Conservation (phyloP, 768 basidiomycete genomes). For the Strobilomyces confusus region DNA sequence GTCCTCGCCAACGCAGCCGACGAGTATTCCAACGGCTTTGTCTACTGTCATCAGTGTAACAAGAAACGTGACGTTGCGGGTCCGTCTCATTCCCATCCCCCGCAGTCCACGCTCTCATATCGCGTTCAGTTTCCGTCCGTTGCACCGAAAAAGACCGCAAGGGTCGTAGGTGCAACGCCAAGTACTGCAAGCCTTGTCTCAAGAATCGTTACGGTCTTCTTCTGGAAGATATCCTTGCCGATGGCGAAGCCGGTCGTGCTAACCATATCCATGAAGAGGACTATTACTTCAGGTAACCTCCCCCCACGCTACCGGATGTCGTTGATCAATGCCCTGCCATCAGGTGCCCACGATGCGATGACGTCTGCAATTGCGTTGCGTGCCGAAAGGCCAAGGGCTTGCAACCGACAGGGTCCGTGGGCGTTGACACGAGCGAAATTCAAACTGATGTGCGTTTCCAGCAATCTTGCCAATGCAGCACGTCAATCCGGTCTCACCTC, state of each 20-base stretch:
- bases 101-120: slow-evolving; percentile 7
- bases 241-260: slow-evolving; percentile 27
- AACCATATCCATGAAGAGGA: slow-evolving; percentile 29
- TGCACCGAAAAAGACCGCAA: slow-evolving; percentile 35
- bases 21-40: slow-evolving; percentile 36
- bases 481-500: slow-evolving; percentile 37
- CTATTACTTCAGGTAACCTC: slow-evolving; percentile 52
- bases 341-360: slow-evolving; percentile 69
- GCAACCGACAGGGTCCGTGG: slow-evolving; percentile 52
- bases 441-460: slow-evolving; percentile 18
- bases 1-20: slow-evolving; percentile 19
- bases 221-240: slow-evolving; percentile 41
- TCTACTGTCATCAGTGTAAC: slow-evolving; percentile 72
- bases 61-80: slow-evolving; percentile 53
- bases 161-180: slow-evolving; percentile 46
- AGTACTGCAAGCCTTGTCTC: slow-evolving; percentile 64
- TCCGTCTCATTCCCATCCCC: slow-evolving; percentile 25
- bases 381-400: slow-evolving; percentile 66
- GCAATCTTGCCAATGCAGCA: slow-evolving; percentile 37
- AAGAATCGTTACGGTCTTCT: slow-evolving; percentile 57
- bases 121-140: slow-evolving; percentile 29
- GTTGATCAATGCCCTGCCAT: slow-evolving; percentile 12
- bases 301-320: slow-evolving; percentile 2
- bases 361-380: slow-evolving; percentile 60
- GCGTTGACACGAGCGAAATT: neutral